phyloP scores from a whole-genome alignment of 1,139 yeast species.

The Ashbya aceris region DNA sequence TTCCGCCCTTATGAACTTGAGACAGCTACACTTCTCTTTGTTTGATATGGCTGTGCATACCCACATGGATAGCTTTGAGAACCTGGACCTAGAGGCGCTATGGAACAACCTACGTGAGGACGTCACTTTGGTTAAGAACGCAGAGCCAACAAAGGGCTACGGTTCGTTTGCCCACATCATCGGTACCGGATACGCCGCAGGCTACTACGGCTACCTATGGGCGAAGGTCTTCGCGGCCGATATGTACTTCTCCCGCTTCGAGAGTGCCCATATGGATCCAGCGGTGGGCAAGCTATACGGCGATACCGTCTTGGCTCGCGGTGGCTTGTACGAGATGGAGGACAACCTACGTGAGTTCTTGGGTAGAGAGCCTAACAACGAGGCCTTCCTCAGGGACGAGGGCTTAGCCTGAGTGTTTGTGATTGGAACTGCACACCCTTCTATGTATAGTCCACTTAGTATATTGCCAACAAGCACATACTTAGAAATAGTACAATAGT shows the following conservation, averaged over 20 bases:
- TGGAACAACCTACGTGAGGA: slow-evolving; percentile 62
- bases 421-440: too few species aligned
- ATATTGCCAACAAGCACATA: too few species aligned
- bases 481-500: too few species aligned
- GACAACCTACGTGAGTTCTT: slow-evolving; percentile 55
- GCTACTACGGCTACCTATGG: slow-evolving; percentile 82
- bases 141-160: slow-evolving; percentile 54
- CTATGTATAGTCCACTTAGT: too few species aligned
- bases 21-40: slow-evolving; percentile 69
- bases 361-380: slow-evolving; percentile 67
- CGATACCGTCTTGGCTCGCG: slow-evolving; percentile 58
- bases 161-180: slow-evolving; percentile 69
- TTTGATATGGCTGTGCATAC: slow-evolving; percentile 71
- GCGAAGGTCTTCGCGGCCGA: slow-evolving; percentile 81
- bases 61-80: slow-evolving; percentile 30
- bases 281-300: slow-evolving; percentile 57
- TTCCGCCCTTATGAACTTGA: slow-evolving; percentile 57
- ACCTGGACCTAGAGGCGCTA: slow-evolving; percentile 39
- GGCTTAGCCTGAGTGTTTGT: slow-evolving; percentile 27
- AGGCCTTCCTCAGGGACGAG: slow-evolving; percentile 60
- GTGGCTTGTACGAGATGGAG: slow-evolving; percentile 64
- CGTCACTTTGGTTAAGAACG: slow-evolving; percentile 48
- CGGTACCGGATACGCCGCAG: slow-evolving; percentile 79
- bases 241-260: slow-evolving; percentile 66
- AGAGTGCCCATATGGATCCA: slow-evolving; percentile 55